phyloP scores from a whole-genome alignment of 148 eudicot genomes.

The Nepenthes gracilis region DNA sequence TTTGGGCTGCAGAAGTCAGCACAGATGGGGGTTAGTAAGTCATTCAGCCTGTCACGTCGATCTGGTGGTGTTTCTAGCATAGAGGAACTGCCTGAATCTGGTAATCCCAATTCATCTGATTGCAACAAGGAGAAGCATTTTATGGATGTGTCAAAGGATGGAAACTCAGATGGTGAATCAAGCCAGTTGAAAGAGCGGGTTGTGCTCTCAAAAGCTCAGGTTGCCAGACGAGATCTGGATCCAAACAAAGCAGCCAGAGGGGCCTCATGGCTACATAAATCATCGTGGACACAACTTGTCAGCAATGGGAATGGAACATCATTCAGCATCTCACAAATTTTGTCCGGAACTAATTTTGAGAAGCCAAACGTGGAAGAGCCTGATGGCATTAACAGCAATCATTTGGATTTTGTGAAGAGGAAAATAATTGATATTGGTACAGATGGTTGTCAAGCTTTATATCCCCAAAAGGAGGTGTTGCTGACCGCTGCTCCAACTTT shows the following conservation, averaged over 20 bases:
- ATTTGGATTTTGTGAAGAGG: conserved; percentile 2
- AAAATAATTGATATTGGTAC: conserved; percentile 8
- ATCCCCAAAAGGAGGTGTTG: conserved; percentile 2
- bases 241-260: conserved; percentile 27
- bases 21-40: conserved; percentile 24
- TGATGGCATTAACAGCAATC: conserved; percentile 2
- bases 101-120: conserved; percentile 3
- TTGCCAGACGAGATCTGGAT: conserved; percentile 4
- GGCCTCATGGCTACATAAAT: conserved; percentile 54
- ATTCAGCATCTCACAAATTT: conserved; percentile 70
- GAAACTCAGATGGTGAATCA: conserved; percentile 8
- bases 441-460: conserved; percentile 9
- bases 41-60: conserved; percentile 32
- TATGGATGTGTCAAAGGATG: conserved; percentile 2
- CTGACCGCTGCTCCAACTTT: conserved; percentile 3
- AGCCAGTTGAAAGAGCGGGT: conserved; percentile 9
- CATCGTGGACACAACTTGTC: conserved; percentile 72
- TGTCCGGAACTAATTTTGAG: conserved; percentile 27
- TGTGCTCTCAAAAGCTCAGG: conserved; percentile 7
- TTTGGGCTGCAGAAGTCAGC: conserved; percentile 31
- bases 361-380: conserved; percentile 19
- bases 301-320: conserved; percentile 32
- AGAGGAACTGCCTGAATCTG: conserved; percentile 19
- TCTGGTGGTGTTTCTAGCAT: conserved; percentile 10
- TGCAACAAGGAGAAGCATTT: conserved; percentile 5